Base-by-base conservation (phyloP, 805 yeast genomes). In the Kazachstania africana region DNA sequence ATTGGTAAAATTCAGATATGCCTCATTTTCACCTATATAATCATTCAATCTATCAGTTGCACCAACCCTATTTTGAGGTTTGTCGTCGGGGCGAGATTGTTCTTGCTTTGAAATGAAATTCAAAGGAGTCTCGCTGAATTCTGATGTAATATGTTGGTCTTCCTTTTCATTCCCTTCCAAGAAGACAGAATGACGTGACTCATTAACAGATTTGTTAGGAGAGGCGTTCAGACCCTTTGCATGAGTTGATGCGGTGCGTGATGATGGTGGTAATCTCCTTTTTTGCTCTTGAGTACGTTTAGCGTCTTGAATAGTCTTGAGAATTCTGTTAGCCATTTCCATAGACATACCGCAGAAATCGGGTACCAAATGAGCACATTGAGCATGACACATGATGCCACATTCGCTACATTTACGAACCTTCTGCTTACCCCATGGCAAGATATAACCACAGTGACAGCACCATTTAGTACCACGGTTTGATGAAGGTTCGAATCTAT, bases 401-500 rank as follows among this genome's bases (percentile, higher is more conserved):
- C 98, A 91, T 43, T 81, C 91, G 4, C 79, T 63, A 66, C 98
- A 88, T 55, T 84, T 91, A 31, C 95, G 70, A 8, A 87, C 93
- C 45, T 82, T 85, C 56, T 84, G 85, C 48, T 78, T 74, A 32
- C 97, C 95, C 79, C 95, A 78, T 12, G 98, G 97, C 39, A 91
- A 66, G 32, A 91, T 76, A 52, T 84, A 84, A 38, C 99, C 99
- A 68, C 99, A 91, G 55, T 91, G 99, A 47, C 97, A 91, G 61
- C 99, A 91, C 99, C 99, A 91, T 52, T 88, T 87, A 2, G 99
- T 93, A 47, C 95, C 93, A 59, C 85, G 77, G 50, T 91, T 91
- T 12, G 91, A 70, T 17, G 75, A 72, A n/a, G 88, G 87, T 43
- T 82, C 95, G 55, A 88, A 88, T 53, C 95, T 74, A 55, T 91